Percentiles rank a stretch among this genome's conserved stretches.
These are phyloP conservation scores for Oropetium thomaeum DNA, from an alignment of 176 grass and related monocot genomes.

Conservation along the genomic window DNA sequence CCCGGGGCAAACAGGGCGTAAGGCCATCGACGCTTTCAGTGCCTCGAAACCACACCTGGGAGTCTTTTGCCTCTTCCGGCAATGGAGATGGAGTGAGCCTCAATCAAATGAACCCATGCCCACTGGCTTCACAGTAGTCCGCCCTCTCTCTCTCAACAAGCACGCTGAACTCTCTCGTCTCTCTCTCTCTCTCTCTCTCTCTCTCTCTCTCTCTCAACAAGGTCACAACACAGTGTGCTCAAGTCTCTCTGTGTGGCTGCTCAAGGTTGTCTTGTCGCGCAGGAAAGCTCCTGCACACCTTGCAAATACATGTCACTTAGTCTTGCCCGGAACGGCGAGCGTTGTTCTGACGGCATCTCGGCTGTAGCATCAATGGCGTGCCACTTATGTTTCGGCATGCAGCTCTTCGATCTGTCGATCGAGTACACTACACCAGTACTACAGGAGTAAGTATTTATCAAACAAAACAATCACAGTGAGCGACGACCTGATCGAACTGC, in stretches of 20 bases:
- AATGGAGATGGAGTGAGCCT: slow-evolving; percentile 35
- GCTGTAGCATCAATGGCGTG: slow-evolving; percentile 30
- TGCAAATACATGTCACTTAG: slow-evolving; percentile 42
- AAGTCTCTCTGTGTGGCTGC: neutral
- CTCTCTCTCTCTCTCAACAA: neutral
- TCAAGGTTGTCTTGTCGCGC: slow-evolving; percentile 26
- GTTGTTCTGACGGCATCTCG: slow-evolving; percentile 38
- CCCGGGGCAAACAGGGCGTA: neutral
- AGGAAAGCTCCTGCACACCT: slow-evolving; percentile 19
- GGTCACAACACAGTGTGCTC: neutral
- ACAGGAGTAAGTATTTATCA: neutral
- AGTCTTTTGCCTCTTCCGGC: slow-evolving; percentile 29
- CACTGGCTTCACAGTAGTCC: neutral
- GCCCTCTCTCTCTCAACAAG: neutral
- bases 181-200: neutral
- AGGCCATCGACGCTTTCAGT: slow-evolving; percentile 27
- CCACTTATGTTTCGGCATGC: neutral
- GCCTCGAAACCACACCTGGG: slow-evolving; percentile 15
- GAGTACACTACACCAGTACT: too few species aligned
- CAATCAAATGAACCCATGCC: slow-evolving; percentile 10
- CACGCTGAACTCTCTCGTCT: too few species aligned
- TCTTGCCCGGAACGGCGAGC: slow-evolving; percentile 23
- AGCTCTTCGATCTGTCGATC: neutral
- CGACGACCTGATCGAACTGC: too few species aligned
- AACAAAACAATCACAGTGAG: neutral